phyloP scores from a whole-genome alignment of 495 filamentous ascomycete genomes.

The Cercophora sp. region DNA sequence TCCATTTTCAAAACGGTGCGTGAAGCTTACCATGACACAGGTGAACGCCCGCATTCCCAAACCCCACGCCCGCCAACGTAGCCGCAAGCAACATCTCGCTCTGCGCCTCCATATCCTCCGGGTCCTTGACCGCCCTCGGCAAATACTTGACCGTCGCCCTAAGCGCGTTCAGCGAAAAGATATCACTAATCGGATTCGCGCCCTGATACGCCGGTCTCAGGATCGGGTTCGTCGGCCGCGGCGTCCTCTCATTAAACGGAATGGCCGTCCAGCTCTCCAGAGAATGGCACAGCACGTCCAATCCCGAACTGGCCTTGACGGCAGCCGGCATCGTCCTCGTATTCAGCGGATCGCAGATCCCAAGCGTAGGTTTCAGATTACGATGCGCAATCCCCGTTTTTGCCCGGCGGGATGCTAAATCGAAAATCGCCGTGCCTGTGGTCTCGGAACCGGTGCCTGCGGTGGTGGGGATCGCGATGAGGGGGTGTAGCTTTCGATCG shows the following conservation, averaged over 20 bases:
- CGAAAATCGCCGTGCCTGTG: constrained; percentile 96
- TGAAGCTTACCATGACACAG: constrained; percentile 73
- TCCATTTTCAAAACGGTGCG: background rate
- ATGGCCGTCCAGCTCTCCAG: constrained; percentile 97
- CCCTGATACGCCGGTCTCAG: constrained; percentile 92
- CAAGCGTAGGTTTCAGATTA: constrained; percentile 89
- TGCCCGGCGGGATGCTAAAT: constrained; percentile 78
- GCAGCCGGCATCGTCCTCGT: constrained; percentile 92
- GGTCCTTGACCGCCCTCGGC: constrained; percentile 77
- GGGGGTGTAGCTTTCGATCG: constrained; percentile 68
- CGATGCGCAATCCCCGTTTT: constrained; percentile 96
- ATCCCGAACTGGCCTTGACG: constrained; percentile 80
- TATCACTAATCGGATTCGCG: constrained; percentile 94
- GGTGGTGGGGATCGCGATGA: constrained; percentile 92
- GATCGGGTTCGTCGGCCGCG: constrained; percentile 84
- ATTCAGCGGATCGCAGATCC: constrained; percentile 94
- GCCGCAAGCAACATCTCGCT: constrained; percentile 91
- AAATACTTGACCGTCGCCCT: constrained; percentile 82
- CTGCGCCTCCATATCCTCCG: constrained; percentile 87
- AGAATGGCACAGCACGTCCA: constrained; percentile 91
- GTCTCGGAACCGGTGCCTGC: constrained; percentile 95
- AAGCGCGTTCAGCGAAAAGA: constrained; percentile 85
- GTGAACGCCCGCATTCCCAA: constrained; percentile 96
- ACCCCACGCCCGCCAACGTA: constrained; percentile 90
- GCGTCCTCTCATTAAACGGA: constrained; percentile 78